These are phyloP conservation scores for Friedmanniomyces simplex DNA, from an alignment of 495 filamentous ascomycete genomes.

Conservation along the genomic window DNA sequence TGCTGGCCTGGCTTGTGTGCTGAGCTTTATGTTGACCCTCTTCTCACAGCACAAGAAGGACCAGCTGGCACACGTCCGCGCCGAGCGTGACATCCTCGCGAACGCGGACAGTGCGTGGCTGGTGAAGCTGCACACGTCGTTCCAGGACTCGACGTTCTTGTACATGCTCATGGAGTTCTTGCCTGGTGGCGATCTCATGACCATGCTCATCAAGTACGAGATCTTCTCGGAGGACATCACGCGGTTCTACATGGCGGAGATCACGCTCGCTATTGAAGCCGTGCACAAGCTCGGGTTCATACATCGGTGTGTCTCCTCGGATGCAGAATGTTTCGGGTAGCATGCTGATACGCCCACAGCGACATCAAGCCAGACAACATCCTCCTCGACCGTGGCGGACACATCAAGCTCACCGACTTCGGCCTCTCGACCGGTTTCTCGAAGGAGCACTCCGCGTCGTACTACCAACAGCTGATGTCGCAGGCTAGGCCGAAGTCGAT, in stretches of 20 bases:
- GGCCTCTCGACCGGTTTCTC: conserved; percentile 96
- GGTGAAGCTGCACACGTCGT: conserved; percentile 94
- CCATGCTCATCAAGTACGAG: conserved; percentile 99
- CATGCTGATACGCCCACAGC: conserved; percentile 37
- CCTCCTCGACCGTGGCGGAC: conserved; percentile 83
- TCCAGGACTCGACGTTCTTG: conserved; percentile 89
- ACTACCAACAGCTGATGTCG: conserved; percentile 89
- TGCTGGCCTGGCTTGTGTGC: background rate
- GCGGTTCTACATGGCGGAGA: conserved; percentile 98
- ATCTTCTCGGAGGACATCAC: conserved; percentile 99
- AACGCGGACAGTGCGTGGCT: conserved; percentile 99
- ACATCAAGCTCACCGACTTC: conserved; percentile 98
- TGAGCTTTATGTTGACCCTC: background rate
- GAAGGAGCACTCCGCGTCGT: conserved; percentile 93
- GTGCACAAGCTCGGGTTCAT: conserved; percentile 98
- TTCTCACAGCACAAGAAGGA: conserved; percentile 78
- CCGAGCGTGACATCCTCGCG: conserved; percentile 93
- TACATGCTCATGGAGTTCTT: conserved; percentile 99
- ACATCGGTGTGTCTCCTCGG: conserved; percentile 60
- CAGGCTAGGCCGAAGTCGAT: conserved; percentile 55
- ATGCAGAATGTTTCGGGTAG: too few relatives aligned
- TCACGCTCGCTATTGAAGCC: conserved; percentile 92
- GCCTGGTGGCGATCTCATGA: conserved; percentile 97
- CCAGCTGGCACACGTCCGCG: conserved; percentile 95
- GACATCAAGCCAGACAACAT: conserved; percentile 99